Percentiles rank a stretch among this genome's conserved stretches.
phyloP scores from a whole-genome alignment of 208 protist genomes.

The Phytomonas sp. region DNA sequence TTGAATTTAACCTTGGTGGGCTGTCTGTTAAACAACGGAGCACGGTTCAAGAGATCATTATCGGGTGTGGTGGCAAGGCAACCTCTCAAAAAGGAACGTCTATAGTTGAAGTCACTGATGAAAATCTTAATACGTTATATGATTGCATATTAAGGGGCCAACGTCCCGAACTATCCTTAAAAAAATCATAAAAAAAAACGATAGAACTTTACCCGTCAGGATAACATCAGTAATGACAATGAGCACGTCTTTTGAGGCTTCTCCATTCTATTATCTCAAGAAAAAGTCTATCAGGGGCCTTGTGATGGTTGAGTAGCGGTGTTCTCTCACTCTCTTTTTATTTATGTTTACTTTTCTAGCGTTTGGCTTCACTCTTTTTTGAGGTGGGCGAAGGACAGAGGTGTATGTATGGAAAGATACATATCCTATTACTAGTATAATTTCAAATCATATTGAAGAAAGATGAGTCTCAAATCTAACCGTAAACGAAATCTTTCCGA shows the following conservation, averaged over 20 bases:
- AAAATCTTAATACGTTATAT: conserved; percentile 46
- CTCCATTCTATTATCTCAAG: neutral
- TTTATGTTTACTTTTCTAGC: neutral
- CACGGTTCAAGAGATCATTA: conserved; percentile 59
- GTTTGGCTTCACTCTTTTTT: neutral
- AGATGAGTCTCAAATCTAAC: neutral
- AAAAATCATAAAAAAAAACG: neutral
- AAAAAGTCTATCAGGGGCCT: neutral
- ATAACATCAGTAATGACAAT: conserved; percentile 7
- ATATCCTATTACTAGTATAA: neutral
- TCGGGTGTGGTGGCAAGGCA: conserved; percentile 48
- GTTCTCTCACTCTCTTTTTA: neutral
- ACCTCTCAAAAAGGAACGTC: conserved; percentile 15
- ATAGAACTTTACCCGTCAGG: neutral
- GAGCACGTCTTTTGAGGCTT: neutral
- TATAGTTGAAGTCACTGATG: conserved; percentile 24
- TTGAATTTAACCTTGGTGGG: conserved; percentile 27
- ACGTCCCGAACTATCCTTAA: conserved; percentile 1
- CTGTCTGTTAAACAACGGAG: conserved; percentile 29
- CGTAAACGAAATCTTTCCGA: neutral
- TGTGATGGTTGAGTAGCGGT: neutral
- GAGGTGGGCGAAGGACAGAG: neutral
- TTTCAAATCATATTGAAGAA: neutral
- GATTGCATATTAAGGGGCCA: conserved; percentile 53
- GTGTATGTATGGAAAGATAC: neutral